phyloP scores from a whole-genome alignment of 1,139 yeast species.

The Candida freyschussii region DNA sequence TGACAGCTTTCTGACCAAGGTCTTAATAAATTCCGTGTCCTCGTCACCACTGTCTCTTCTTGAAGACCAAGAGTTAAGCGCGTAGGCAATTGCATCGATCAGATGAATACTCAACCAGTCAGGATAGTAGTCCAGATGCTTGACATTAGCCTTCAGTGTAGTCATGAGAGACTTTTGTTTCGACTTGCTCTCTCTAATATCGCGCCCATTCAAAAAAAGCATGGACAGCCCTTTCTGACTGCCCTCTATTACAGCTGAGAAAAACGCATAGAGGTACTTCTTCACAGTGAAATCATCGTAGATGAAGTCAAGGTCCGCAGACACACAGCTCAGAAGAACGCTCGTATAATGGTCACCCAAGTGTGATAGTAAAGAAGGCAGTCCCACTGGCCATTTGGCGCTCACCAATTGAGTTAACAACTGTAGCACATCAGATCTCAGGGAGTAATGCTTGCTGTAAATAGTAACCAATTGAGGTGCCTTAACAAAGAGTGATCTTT shows the following conservation, averaged over 20 bases:
- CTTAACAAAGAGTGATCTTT: constrained; percentile 50
- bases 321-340: constrained; percentile 52
- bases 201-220: constrained; percentile 68
- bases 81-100: constrained; percentile 60
- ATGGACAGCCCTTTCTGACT: constrained; percentile 86
- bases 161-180: constrained; percentile 40
- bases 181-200: constrained; percentile 29
- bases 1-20: constrained; percentile 39
- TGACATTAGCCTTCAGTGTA: constrained; percentile 55
- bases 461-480: constrained; percentile 57
- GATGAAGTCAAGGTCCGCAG: constrained; percentile 54
- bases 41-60: constrained; percentile 48
- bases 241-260: constrained; percentile 71
- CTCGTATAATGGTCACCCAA: constrained; percentile 62
- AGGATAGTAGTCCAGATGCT: constrained; percentile 50
- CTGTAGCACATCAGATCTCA: constrained; percentile 50
- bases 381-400: constrained; percentile 54
- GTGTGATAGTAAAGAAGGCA: constrained; percentile 79
- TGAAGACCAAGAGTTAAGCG: constrained; percentile 67
- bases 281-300: constrained; percentile 54
- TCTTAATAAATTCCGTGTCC: constrained; percentile 47
- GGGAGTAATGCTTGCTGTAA: constrained; percentile 45
- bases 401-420: constrained; percentile 58
- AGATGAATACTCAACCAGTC: constrained; percentile 45
- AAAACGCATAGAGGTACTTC: constrained; percentile 60